Conservation (phyloP, 1,284 basidiomycete species). For the Tilletia walkeri region DNA sequence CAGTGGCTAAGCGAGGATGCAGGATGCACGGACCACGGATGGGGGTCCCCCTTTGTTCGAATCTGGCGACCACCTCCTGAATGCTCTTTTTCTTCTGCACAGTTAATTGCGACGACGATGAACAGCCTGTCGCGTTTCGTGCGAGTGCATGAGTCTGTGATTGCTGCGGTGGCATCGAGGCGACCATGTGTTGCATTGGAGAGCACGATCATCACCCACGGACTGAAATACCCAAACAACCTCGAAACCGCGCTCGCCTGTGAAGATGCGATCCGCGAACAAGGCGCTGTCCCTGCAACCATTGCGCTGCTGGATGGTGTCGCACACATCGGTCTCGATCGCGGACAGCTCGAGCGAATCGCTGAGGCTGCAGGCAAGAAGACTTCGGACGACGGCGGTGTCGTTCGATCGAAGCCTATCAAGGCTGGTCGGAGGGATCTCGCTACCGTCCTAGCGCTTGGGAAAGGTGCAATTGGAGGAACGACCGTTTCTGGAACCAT, state of each 20-base stretch:
- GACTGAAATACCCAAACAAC: constrained; percentile 67
- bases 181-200: constrained; percentile 61
- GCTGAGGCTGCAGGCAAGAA: constrained; percentile 27
- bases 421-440: constrained; percentile 89
- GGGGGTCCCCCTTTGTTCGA: too few species aligned
- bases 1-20: too few species aligned
- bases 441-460: constrained; percentile 69
- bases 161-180: constrained; percentile 67
- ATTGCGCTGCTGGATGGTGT: constrained; percentile 80
- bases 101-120: neutral
- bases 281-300: constrained; percentile 81
- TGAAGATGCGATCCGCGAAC: constrained; percentile 73
- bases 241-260: constrained; percentile 71
- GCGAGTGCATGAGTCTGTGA: constrained; percentile 64
- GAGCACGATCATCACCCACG: constrained; percentile 88
- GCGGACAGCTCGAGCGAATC: constrained; percentile 69
- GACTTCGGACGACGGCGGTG: too few species aligned
- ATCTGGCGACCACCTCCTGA: too few species aligned
- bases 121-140: neutral
- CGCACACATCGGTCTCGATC: constrained; percentile 78
- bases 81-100: too few species aligned
- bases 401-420: constrained; percentile 47
- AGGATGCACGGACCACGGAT: too few species aligned
- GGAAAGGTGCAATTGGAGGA: constrained; percentile 69
- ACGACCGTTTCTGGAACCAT: constrained; percentile 84